A percentile compares a stretch with the other conserved stretches of the same genome.
phyloP scores from a whole-genome alignment of 2,329 filamentous ascomycete genomes.

The Colletotrichum sp. region DNA sequence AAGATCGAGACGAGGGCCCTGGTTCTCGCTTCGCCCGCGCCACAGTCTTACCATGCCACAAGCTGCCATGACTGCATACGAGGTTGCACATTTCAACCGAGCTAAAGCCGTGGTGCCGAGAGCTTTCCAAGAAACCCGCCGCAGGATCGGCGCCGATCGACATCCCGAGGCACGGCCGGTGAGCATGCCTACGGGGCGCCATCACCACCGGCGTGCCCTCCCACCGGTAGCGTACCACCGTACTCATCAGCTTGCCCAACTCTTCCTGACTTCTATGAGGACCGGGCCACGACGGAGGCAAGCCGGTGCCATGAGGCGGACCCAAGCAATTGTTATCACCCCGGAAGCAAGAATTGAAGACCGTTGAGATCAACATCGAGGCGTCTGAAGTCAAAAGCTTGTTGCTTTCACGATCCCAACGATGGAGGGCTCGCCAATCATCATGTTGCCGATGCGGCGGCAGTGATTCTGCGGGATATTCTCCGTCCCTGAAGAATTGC shows the following conservation, averaged over 20 bases:
- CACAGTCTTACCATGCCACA: neutral
- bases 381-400: neutral
- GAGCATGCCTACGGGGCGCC: neutral
- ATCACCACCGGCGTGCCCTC: neutral
- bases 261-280: neutral
- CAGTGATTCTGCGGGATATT: neutral
- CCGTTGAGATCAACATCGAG: neutral
- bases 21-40: neutral
- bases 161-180: slow-evolving; percentile 4
- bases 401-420: neutral
- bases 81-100: neutral
- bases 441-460: neutral
- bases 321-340: too few relatives aligned
- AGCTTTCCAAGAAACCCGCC: neutral
- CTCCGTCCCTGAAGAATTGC: neutral
- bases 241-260: neutral
- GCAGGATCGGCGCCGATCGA: slow-evolving; percentile 17
- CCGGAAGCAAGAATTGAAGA: neutral
- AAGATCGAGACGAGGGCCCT: slow-evolving; percentile 2
- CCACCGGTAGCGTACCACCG: neutral
- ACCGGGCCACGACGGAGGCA: neutral
- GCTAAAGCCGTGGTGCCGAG: slow-evolving; percentile 1
- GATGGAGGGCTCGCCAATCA: neutral
- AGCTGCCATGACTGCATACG: slow-evolving; percentile 11
- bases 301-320: neutral